Base-by-base conservation (phyloP, 768 basidiomycete species). In the Leccinum truebloodii region DNA sequence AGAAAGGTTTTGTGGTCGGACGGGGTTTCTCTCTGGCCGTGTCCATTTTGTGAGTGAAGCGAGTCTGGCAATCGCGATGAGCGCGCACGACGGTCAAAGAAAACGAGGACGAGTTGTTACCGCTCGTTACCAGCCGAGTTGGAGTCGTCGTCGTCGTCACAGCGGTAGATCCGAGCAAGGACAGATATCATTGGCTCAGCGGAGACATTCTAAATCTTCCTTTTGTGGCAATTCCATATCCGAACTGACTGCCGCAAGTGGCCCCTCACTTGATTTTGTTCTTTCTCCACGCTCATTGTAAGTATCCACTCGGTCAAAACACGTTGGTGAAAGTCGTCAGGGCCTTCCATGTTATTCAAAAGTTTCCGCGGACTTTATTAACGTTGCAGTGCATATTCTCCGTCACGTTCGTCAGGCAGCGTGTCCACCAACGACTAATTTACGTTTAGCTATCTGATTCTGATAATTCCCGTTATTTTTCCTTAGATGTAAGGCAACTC, bases 391-490 rank as follows among this genome's bases (percentile, higher is more conserved):
- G 35, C 37, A 55, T 55, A 58, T 54, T 35, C 41, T 51, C 50
- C 16, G 41, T 50, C 14, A 48, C 41, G 48, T 24, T 62, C 52
- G 56, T 63, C 56, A 48, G 41, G 59, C 61, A 60, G 63, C 62
- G 57, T 68, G 70, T 44, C 26, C 57, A 16, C 61, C 70, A 67
- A 68, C 63, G 57, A 62, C 30, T 64, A 60, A 16, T 64, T 71
- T 71, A 71, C 69, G 69, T 71, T 14, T 72, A 16, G 37, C 35
- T 41, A 63, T n/a, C 41, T n/a, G 41, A n/a, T 35, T 60, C 52
- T 66, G 56, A 67, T 67, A 46, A 34, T 46, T 54, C 30, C 52
- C 52, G 10, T 50, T 59, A 68, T 34, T 55, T 16, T n/a, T 52
- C 54, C 10, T 58, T 55, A 62, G 67, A 44, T 44, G 41, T 32